A percentile compares a stretch with the other conserved stretches of the same genome.
These are phyloP conservation scores for Ministeria vibrans DNA, from an alignment of 78 protist species.

Conservation along the genomic window DNA sequence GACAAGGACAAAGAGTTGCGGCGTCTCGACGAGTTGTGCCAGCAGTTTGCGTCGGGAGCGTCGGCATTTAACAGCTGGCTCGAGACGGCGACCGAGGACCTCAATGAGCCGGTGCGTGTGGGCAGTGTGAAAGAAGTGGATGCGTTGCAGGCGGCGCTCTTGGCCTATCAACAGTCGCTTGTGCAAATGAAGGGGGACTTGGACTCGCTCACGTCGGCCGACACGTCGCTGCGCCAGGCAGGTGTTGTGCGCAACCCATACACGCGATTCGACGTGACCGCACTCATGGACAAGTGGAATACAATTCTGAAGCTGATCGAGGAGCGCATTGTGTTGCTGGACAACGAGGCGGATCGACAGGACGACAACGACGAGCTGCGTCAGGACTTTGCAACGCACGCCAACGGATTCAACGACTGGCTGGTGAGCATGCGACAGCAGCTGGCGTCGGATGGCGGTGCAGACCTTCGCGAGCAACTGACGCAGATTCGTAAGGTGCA, in stretches of 20 bases:
- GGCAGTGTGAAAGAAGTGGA: not conserved
- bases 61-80: not conserved
- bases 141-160: not conserved
- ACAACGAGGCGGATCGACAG: slow-evolving; percentile 20
- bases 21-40: slow-evolving; percentile 20
- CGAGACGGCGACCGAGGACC: slow-evolving; percentile 25
- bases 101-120: slow-evolving; percentile 19
- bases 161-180: not conserved
- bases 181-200: not conserved
- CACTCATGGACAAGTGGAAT: not conserved
- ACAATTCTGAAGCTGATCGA: not conserved
- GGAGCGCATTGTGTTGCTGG: not conserved
- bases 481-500: not conserved
- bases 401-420: slow-evolving; percentile 12
- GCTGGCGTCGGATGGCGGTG: not conserved
- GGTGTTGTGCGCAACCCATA: slow-evolving; percentile 14
- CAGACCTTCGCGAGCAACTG: slow-evolving; percentile 11
- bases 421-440: not conserved
- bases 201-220: not conserved
- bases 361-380: slow-evolving; percentile 24
- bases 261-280: slow-evolving; percentile 2
- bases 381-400: slow-evolving; percentile 29
- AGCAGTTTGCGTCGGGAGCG: slow-evolving; percentile 27
- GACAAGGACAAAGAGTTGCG: not conserved
- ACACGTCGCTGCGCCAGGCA: not conserved